phyloP scores from a whole-genome alignment of 306 rosid species.

The Ammopiptanthus mongolicus region DNA sequence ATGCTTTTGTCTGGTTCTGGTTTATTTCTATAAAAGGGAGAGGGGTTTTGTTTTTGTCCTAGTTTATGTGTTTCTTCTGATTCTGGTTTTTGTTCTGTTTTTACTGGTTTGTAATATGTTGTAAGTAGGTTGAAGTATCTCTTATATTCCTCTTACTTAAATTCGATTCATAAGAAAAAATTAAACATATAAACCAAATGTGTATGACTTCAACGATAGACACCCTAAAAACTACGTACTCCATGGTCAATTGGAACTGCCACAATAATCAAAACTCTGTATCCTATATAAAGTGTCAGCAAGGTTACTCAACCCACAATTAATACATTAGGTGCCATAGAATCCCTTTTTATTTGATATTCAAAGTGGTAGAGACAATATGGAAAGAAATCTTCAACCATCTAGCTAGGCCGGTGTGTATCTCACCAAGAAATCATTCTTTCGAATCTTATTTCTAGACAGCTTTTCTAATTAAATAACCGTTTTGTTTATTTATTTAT shows the following conservation, averaged over 20 bases:
- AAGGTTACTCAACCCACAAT: not conserved
- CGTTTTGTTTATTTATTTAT: constrained; percentile 12
- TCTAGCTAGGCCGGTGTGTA: not conserved
- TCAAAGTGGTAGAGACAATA: constrained; percentile 32
- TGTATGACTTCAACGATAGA: no score
- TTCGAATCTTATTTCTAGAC: constrained; percentile 16
- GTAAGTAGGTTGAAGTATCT: no score
- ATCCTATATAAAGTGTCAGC: not conserved
- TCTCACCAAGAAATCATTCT: constrained; percentile 28
- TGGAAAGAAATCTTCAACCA: constrained; percentile 18
- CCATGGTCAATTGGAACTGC: not conserved
- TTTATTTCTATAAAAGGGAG: no score
- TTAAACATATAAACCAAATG: no score
- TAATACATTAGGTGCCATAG: constrained; percentile 16
- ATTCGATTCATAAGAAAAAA: no score
- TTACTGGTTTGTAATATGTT: no score
- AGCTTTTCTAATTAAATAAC: constrained; percentile 17
- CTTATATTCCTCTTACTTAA: no score
- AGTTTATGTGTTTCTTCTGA: no score
- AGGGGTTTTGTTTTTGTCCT: no score
- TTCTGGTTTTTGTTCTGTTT: no score
- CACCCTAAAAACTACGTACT: no score
- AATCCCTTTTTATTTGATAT: constrained; percentile 23
- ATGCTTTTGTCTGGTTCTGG: no score
- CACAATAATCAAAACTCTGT: not conserved